Base-by-base conservation (phyloP, 2,329 filamentous ascomycete genomes). In the Pseudogymnoascus sp. region DNA sequence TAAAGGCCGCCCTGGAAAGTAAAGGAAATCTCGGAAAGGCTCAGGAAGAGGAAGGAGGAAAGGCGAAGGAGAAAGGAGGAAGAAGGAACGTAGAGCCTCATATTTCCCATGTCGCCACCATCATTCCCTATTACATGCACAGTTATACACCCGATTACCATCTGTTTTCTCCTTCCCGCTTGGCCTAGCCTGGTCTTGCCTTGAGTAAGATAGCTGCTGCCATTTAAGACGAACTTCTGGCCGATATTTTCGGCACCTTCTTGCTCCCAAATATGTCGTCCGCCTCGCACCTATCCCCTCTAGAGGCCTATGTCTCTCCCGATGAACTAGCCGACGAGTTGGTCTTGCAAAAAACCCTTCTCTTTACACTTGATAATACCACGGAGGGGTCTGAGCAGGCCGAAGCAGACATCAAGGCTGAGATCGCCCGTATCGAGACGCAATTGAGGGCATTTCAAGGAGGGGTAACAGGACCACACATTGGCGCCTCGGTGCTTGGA, bases 311-410 rank as follows among this genome's bases (percentile, higher is more conserved):
- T 18, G 53, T 59, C n/a, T 63, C 61, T 14, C 42, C 31, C 14
- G 62, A 37, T 62, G 62, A 63, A 25, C 28, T 63, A 4, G 56
- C 56, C 23, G 62, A 63, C 21, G 62, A 64, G 25, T 35, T 64
- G 16, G 25, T 31, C n/a, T 62, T 62, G 14, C 63, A 64, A 44
- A 69, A 71, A 53, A 74, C 75, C 62, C 73, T 80, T 37, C 70
- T 79, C 11, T 68, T 70, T 11, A 79, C 77, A 4, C 71, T 80
- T n/a, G 44, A 59, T 21, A 60, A 65, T 18, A 59, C 65, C 4
- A 25, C 63, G 5, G 59, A 66, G 6, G 53, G 67, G 4, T 64
- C 67, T 28, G 66, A 69, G 10, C 62, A 67, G 28, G 60, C 66
- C 12, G 50, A 66, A 16, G 64, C 66, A 5, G 62, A 68, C 14